Base-by-base conservation (phyloP, 805 yeast genomes). In the Kodamaea kakaduensis region DNA sequence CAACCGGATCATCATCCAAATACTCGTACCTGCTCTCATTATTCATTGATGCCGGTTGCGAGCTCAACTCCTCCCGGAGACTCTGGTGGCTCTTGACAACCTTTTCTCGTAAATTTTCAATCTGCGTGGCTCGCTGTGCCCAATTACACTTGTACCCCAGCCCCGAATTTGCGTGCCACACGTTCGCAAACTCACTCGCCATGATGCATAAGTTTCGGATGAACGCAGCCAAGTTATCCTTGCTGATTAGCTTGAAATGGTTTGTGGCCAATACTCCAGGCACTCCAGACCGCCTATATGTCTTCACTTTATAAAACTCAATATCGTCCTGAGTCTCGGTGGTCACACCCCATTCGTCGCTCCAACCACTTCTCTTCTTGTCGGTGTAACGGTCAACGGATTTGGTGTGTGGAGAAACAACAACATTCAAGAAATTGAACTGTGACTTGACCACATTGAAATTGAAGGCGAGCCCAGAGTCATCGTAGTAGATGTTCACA, bases 401-500 rank as follows among this genome's bases (percentile, higher is more conserved):
- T 5, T 27, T 13, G 3, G 73, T 48, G 35, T 73, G 78, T 0
- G 95, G 95, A 5, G 80, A 69, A 17, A 87, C 76, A 23, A 85
- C 94, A 42, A 87, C 76, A 45, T 81, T 84, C 53, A 88, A 67
- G 54, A 86, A 86, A 46, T 82, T 86, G 68, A 87, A 87, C 58
- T 87, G 95, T 9, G 87, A 75, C 54, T 74, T 72, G 42, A 86
- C 75, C 27, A 77, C 57, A 47, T 82, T 82, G 62, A 84, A 82
- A 41, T 81, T 76, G 58, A 84, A 84, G 3, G 77, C 74, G 4
- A 58, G 56, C 5, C 67, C 71, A 2, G 87, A 77, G 47, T 87
- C 95, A 50, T 87, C 85, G 63, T 79, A 88, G 53, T 73, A 87
- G 16, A 87, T 76, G 50, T 81, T 84, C 38, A 87, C 93, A 54